These are phyloP conservation scores for Colletotrichum aenigma DNA, from an alignment of 2,329 filamentous ascomycete genomes.

Conservation along the genomic window DNA sequence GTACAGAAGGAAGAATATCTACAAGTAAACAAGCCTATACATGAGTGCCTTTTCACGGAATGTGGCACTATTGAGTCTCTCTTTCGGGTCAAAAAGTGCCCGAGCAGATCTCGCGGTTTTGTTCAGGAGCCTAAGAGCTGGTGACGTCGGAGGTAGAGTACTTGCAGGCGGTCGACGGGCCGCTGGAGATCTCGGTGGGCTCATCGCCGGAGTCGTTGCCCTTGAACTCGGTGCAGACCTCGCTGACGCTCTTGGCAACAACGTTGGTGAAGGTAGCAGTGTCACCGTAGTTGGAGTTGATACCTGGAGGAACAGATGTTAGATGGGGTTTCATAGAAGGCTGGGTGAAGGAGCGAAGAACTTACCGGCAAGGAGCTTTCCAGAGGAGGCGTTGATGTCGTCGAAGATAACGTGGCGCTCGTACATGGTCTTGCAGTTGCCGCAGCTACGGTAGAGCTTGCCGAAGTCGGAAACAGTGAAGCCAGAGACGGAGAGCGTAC, in stretches of 20 bases:
- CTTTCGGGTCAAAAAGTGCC: not conserved
- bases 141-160: constrained; percentile 6
- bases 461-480: constrained; percentile 16
- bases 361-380: constrained; percentile 20
- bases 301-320: not conserved
- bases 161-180: constrained; percentile 14
- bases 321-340: not conserved
- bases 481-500: constrained; percentile 16
- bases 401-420: constrained; percentile 20
- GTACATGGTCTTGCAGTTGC: constrained; percentile 18
- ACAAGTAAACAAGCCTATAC: constrained; percentile 15
- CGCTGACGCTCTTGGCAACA: not conserved
- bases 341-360: not conserved
- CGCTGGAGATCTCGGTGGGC: constrained; percentile 5
- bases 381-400: constrained; percentile 18
- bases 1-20: constrained; percentile 10
- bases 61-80: not conserved
- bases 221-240: constrained; percentile 19
- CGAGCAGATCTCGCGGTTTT: not conserved
- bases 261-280: constrained; percentile 14
- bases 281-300: constrained; percentile 22
- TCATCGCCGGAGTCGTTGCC: constrained; percentile 13
- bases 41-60: not conserved
- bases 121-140: not conserved
- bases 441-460: constrained; percentile 22